phyloP scores from a whole-genome alignment of 2,329 filamentous ascomycete species.

The Colletotrichum sp. region DNA sequence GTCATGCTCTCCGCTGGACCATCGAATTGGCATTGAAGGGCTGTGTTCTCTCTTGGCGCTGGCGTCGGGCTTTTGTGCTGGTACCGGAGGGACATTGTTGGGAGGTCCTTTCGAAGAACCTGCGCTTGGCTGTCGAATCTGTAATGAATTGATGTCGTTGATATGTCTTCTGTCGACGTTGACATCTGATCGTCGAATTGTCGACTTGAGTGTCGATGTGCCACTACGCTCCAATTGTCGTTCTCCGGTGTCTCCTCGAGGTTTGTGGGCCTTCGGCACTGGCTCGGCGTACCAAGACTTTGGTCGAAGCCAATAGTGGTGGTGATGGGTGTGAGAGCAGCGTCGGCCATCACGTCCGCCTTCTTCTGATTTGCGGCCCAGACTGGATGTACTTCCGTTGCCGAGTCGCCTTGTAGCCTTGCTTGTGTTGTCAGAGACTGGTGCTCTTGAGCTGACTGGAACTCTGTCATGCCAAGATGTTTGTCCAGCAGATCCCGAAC shows the following conservation, averaged over 20 bases:
- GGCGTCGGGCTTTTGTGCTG: not conserved
- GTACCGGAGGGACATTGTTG: not conserved
- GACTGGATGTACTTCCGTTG: not conserved
- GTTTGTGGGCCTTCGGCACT: not conserved
- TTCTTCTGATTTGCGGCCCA: not conserved
- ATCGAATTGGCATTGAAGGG: not conserved
- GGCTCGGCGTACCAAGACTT: constrained; percentile 7
- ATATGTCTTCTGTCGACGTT: constrained; percentile 7
- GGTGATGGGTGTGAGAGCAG: constrained; percentile 64
- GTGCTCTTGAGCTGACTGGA: not conserved
- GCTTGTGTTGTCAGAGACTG: not conserved
- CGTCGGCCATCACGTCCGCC: constrained; percentile 27
- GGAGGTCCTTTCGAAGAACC: not conserved
- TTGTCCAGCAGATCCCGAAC: not conserved
- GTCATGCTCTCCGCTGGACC: not conserved
- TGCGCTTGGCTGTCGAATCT: not conserved
- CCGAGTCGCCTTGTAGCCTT: not conserved
- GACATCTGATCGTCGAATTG: not conserved
- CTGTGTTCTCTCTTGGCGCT: not conserved
- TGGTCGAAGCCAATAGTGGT: constrained; percentile 63
- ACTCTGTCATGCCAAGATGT: not conserved
- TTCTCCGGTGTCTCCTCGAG: not conserved
- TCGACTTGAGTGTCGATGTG: constrained; percentile 2
- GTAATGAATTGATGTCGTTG: not conserved
- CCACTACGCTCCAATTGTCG: constrained; percentile 1